Percentiles rank a stretch among this genome's conserved stretches.
These are phyloP conservation scores for Aureobasidium sp. DNA, from an alignment of 2,329 filamentous ascomycete species.

Conservation along the genomic window DNA sequence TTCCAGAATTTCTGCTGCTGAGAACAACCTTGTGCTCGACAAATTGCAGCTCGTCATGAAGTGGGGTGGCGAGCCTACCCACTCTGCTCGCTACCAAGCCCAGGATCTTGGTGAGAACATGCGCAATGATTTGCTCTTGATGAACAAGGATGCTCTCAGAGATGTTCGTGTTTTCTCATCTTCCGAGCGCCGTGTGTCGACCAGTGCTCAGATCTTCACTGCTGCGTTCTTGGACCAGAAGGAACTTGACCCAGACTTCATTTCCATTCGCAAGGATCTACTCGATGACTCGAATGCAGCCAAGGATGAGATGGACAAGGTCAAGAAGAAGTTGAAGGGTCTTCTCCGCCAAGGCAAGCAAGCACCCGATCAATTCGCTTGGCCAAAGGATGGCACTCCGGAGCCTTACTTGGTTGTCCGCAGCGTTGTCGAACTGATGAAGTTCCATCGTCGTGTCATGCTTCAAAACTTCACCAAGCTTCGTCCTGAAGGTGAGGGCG, in stretches of 20 bases:
- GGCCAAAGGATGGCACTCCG: constrained; percentile 83
- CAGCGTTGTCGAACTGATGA: constrained; percentile 91
- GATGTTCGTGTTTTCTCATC: constrained; percentile 94
- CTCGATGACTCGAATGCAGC: constrained; percentile 96
- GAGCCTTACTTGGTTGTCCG: constrained; percentile 90
- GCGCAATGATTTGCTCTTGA: constrained; percentile 84
- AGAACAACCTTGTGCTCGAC: constrained; percentile 87
- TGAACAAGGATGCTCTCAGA: constrained; percentile 86
- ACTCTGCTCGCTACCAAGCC: constrained; percentile 91
- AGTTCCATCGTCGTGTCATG: constrained; percentile 94
- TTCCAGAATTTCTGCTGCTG: constrained; percentile 86
- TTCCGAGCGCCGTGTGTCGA: constrained; percentile 87
- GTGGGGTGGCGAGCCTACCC: constrained; percentile 96
- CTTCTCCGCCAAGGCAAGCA: constrained; percentile 86
- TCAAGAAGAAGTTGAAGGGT: constrained; percentile 98
- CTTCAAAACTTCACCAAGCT: constrained; percentile 83
- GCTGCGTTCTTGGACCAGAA: constrained; percentile 81
- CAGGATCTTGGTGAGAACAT: constrained; percentile 93
- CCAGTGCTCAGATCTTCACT: constrained; percentile 94
- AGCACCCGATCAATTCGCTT: constrained; percentile 92
- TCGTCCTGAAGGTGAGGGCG: constrained; percentile 51
- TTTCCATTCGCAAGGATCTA: constrained; percentile 86
- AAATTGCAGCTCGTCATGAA: constrained; percentile 98
- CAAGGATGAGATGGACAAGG: constrained; percentile 99
- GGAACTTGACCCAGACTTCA: constrained; percentile 75